phyloP scores from a whole-genome alignment of 2,329 filamentous ascomycete species.

The Graphilbum ipis-grandicollis region DNA sequence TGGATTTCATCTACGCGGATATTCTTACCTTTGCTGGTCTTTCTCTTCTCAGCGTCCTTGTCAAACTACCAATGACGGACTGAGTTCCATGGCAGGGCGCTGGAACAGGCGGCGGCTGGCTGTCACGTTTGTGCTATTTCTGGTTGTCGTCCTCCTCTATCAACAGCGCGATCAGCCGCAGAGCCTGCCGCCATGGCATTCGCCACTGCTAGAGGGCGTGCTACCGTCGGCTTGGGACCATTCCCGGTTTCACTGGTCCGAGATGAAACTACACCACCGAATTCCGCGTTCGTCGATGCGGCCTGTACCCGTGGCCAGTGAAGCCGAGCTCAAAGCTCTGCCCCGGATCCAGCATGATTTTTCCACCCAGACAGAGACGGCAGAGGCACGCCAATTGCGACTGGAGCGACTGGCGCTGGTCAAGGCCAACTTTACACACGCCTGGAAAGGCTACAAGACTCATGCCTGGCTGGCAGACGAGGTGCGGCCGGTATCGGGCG shows the following conservation, averaged over 20 bases:
- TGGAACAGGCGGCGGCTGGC: conserved; percentile 7
- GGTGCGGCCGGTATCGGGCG: conserved; percentile 17
- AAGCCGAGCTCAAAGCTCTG: conserved; percentile 7
- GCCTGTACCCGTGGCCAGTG: conserved; percentile 2
- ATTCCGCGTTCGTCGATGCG: conserved; percentile 5
- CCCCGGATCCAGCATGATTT: conserved; percentile 21
- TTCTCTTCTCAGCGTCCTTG: too few relatives aligned
- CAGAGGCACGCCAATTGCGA: conserved; percentile 10
- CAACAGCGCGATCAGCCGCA: conserved; percentile 1
- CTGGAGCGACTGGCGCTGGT: conserved; percentile 17
- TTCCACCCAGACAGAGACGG: conserved; percentile 10
- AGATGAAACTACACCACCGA: conserved; percentile 7
- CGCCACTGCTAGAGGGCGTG: not conserved
- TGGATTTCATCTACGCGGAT: too few relatives aligned
- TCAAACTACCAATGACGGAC: too few relatives aligned
- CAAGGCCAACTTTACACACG: conserved; percentile 16
- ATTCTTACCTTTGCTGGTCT: too few relatives aligned
- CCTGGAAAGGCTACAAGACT: conserved; percentile 27
- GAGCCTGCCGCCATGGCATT: not conserved
- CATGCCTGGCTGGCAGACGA: conserved; percentile 32
- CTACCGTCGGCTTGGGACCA: too few relatives aligned
- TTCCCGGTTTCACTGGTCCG: conserved; percentile 6
- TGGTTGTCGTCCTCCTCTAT: conserved; percentile 6
- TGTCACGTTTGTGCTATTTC: conserved; percentile 4
- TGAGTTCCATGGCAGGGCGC: conserved; percentile 6